Percentiles rank a stretch among this genome's conserved stretches.
Evolutionary conservation across 2,329 filamentous ascomycete genomes (phyloP).

Genomic region (Ceratocystis colombiana): DNA sequence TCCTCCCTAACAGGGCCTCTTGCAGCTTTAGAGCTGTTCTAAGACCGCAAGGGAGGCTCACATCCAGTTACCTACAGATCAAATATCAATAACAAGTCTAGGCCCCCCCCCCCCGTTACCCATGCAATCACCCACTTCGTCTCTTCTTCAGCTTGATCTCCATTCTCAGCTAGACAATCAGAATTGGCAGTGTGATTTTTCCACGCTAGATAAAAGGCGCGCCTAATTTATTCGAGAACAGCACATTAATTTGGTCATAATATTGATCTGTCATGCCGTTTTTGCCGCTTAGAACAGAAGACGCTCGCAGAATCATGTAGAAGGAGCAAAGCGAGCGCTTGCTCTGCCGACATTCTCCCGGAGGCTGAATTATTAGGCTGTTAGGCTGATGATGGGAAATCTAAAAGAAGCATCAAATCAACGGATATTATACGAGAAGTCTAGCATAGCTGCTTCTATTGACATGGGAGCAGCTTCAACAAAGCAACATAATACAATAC

Average conservation of each 20-base stretch:
- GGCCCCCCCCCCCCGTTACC: background rate
- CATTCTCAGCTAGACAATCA: no score
- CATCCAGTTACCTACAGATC: background rate
- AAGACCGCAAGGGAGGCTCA: background rate
- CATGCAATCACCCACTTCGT: no score
- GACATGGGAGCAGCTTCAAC: no score
- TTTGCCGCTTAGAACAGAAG: background rate
- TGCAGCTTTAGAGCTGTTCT: background rate
- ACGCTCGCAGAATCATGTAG: constrained; percentile 6
- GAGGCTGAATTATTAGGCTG: background rate
- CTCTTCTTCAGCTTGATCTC: no score
- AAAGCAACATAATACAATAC: no score
- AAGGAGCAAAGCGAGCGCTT: background rate
- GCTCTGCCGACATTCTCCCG: background rate
- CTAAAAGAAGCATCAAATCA: background rate
- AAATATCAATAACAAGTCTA: background rate
- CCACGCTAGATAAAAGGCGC: background rate
- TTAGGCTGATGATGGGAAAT: background rate
- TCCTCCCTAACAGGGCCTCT: constrained; percentile 6
- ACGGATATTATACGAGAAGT: no score
- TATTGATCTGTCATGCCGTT: background rate
- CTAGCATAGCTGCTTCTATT: no score
- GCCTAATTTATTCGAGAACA: background rate
- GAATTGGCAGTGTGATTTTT: no score
- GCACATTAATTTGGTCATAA: background rate